phyloP scores from a whole-genome alignment of 495 filamentous ascomycete genomes.

The Penicillium ucsense region DNA sequence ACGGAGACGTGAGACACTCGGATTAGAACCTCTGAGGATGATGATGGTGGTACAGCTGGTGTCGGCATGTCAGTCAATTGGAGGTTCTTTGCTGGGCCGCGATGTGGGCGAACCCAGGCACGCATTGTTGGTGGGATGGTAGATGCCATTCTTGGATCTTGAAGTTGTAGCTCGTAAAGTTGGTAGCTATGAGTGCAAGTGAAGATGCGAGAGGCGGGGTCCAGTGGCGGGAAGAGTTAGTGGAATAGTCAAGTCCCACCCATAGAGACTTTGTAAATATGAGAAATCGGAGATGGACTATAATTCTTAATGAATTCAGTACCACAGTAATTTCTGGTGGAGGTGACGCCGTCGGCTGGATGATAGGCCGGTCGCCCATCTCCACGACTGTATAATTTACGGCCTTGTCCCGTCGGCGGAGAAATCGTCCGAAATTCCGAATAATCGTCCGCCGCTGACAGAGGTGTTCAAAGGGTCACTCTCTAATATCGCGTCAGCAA shows the following conservation, averaged over 20 bases:
- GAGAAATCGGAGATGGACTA: no score
- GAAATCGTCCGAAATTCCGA: neutral
- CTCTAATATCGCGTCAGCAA: no score
- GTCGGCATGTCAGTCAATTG: conserved; percentile 4
- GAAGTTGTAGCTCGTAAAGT: neutral
- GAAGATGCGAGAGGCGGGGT: neutral
- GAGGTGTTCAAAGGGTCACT: no score
- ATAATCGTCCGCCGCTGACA: neutral
- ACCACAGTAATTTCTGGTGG: neutral
- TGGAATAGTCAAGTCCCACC: neutral
- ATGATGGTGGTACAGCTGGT: conserved; percentile 1
- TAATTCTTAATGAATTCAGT: neutral
- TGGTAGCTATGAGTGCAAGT: neutral
- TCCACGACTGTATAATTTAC: neutral
- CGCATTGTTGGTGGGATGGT: conserved; percentile 5
- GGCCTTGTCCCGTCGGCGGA: neutral
- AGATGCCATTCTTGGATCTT: neutral
- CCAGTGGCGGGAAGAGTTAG: neutral
- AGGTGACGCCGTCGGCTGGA: neutral
- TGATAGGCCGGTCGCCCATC: neutral
- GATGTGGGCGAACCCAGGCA: conserved; percentile 7
- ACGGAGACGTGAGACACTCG: conserved; percentile 14
- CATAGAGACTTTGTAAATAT: no score
- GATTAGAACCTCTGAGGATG: conserved; percentile 10
- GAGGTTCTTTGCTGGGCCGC: conserved; percentile 3